Percentiles rank a stretch among this genome's conserved stretches.
Conservation (phyloP, 495 filamentous ascomycete genomes). For the Chaetomium tenue region DNA sequence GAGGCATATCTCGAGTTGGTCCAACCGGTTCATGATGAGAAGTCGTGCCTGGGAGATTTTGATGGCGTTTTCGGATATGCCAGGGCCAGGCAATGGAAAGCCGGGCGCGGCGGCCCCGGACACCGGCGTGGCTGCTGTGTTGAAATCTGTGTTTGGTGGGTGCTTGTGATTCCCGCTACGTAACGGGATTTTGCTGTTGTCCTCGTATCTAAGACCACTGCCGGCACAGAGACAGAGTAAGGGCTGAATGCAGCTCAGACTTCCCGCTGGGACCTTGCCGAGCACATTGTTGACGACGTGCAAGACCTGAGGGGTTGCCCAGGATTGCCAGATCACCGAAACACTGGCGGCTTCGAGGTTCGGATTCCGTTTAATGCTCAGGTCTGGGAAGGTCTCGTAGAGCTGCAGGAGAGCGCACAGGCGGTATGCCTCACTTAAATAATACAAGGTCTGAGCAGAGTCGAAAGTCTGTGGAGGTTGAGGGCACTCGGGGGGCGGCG, state of each 20-base stretch:
- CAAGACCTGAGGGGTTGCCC: slow-evolving; percentile 32
- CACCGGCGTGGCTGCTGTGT: not conserved
- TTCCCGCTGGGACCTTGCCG: slow-evolving; percentile 24
- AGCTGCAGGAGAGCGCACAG: slow-evolving; percentile 36
- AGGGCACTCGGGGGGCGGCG: slow-evolving; percentile 4
- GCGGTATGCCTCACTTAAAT: slow-evolving; percentile 36
- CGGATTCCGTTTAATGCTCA: slow-evolving; percentile 30
- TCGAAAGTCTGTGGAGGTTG: slow-evolving; percentile 1
- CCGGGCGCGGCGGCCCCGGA: not conserved
- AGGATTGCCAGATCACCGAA: slow-evolving; percentile 28
- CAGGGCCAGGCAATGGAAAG: not conserved
- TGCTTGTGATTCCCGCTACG: slow-evolving; percentile 22
- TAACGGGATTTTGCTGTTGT: slow-evolving; percentile 29
- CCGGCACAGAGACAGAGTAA: slow-evolving; percentile 38
- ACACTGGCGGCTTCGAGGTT: slow-evolving; percentile 21
- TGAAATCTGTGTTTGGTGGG: slow-evolving; percentile 21
- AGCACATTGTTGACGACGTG: slow-evolving; percentile 32
- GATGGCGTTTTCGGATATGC: slow-evolving; percentile 24
- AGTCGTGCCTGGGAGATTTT: slow-evolving; percentile 31
- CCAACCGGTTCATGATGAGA: slow-evolving; percentile 32
- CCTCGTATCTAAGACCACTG: slow-evolving; percentile 35
- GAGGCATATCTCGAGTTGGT: slow-evolving; percentile 32
- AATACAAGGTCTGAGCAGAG: slow-evolving; percentile 17
- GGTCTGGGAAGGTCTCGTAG: slow-evolving; percentile 37
- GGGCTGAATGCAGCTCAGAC: slow-evolving; percentile 37